phyloP scores from a whole-genome alignment of 345 rosid genomes.

The Luvunga scandens region DNA sequence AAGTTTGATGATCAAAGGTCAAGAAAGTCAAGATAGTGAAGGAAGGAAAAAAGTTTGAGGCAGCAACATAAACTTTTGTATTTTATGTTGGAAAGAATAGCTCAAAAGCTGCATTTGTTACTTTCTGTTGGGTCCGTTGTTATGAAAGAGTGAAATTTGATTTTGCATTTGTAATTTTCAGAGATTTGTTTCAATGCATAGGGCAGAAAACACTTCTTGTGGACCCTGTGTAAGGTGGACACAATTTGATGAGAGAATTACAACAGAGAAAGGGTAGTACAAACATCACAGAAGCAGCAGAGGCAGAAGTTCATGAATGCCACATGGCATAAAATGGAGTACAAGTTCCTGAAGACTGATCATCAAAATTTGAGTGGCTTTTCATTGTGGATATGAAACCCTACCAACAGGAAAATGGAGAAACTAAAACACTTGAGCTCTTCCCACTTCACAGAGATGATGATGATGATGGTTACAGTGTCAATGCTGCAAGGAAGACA shows the following conservation, averaged over 20 bases:
- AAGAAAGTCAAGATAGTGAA: conserved; percentile 15
- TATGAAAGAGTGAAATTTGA: not conserved
- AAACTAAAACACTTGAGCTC: conserved; percentile 48
- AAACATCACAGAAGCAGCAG: not conserved
- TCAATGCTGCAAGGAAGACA: conserved; percentile 23
- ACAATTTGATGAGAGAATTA: conserved; percentile 27
- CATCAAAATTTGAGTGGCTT: conserved; percentile 1
- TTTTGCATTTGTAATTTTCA: not conserved
- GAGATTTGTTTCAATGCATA: conserved; percentile 25
- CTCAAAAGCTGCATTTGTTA: conserved; percentile 31
- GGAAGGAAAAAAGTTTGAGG: conserved; percentile 4
- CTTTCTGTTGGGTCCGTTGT: conserved; percentile 29
- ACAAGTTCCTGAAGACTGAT: not conserved
- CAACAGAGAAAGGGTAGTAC: conserved; percentile 20
- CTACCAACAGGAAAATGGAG: conserved; percentile 28
- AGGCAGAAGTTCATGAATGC: conserved; percentile 3
- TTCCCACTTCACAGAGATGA: conserved; percentile 41
- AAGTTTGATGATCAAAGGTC: conserved; percentile 11
- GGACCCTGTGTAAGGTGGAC: conserved; percentile 28
- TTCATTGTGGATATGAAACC: conserved; percentile 3
- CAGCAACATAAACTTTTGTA: conserved; percentile 13
- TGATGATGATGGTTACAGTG: not conserved
- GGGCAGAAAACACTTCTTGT: conserved; percentile 13
- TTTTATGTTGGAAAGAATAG: conserved; percentile 26
- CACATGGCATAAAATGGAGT: conserved; percentile 20